These are phyloP conservation scores for Truncatella angustata DNA, from an alignment of 2,329 filamentous ascomycete genomes.

Conservation along the genomic window DNA sequence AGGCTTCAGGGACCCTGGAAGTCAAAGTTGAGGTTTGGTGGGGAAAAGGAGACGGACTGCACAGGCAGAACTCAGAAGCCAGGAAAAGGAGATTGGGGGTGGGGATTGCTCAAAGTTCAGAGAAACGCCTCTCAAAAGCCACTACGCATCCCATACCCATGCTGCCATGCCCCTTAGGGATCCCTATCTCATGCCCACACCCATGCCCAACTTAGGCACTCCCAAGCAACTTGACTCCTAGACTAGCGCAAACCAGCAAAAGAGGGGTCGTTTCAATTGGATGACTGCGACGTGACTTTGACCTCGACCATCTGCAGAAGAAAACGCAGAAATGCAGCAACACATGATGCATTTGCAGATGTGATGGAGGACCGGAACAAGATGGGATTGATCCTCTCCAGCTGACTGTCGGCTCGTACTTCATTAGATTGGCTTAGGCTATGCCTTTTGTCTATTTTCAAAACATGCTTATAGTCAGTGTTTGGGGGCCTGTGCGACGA, in stretches of 20 bases:
- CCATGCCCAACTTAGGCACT: too few relatives aligned
- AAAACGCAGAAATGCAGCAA: not conserved
- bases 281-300: not conserved
- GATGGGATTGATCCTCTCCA: not conserved
- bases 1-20: conserved; percentile 5
- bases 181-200: too few relatives aligned
- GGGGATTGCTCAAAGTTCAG: too few relatives aligned
- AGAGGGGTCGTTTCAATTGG: not conserved
- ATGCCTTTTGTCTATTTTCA: too few relatives aligned
- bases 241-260: not conserved
- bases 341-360: not conserved
- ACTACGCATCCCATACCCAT: too few relatives aligned
- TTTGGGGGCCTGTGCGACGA: too few relatives aligned
- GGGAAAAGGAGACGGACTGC: conserved; percentile 6
- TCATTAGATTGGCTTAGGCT: not conserved
- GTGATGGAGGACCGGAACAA: not conserved
- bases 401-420: not conserved
- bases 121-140: too few relatives aligned
- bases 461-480: too few relatives aligned
- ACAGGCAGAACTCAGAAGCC: not conserved
- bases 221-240: too few relatives aligned
- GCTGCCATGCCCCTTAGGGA: too few relatives aligned
- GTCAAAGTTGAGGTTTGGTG: conserved; percentile 4
- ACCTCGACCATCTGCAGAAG: not conserved
- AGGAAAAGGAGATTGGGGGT: not conserved